Base-by-base conservation (phyloP, 2,329 filamentous ascomycete genomes). In the Lachnellula willkommii region DNA sequence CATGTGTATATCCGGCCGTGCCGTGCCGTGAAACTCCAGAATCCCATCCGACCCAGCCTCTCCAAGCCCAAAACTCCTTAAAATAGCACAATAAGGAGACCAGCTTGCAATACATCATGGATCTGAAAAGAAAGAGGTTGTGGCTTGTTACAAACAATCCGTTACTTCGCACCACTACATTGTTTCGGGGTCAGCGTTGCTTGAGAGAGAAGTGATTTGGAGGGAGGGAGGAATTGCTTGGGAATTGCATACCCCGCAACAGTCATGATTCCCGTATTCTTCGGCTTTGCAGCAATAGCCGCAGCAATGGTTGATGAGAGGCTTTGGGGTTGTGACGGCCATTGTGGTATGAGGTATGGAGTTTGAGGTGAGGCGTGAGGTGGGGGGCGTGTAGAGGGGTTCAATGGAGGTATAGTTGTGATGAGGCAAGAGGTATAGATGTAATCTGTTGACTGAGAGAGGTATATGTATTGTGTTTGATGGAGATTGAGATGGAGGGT, bases 261-360 rank as follows among this genome's bases (percentile, higher is more conserved):
- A 76, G 61, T 80, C 77, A 64, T 80, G 77, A 48, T 75, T 74
- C 59, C 77, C 77, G 54, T 75, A 75, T 64, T 79, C 75, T 53
- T 74, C 72, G 36, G 74, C 74, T 63, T 75, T 77, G 71, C 77
- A 80, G 70, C 77, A 80, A 62, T 74, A 77, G 26, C 73, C 73
- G 71, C 77, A 80, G 75, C 77, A 80, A 62, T 73, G 65, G 69
- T 76, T 72, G 70, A 79, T 73, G 55, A 77, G 75, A 54, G 72
- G 72, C 59, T 74, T 68, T 60, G 69, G 66, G 53, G 75, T 74
- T 63, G 73, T 71, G 69, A 72, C 65, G 64, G 71, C 70, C 76
- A 79, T 79, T 50, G 39, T 46, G 24, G 47, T 11, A 15, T 22
- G 32, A 51, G 17, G 20, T 42, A n/a, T 42, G 49, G 17, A 20